A percentile compares a stretch with the other conserved stretches of the same genome.
Conservation (phyloP, 2,329 filamentous ascomycete genomes). For the Emergomyces orientalis region DNA sequence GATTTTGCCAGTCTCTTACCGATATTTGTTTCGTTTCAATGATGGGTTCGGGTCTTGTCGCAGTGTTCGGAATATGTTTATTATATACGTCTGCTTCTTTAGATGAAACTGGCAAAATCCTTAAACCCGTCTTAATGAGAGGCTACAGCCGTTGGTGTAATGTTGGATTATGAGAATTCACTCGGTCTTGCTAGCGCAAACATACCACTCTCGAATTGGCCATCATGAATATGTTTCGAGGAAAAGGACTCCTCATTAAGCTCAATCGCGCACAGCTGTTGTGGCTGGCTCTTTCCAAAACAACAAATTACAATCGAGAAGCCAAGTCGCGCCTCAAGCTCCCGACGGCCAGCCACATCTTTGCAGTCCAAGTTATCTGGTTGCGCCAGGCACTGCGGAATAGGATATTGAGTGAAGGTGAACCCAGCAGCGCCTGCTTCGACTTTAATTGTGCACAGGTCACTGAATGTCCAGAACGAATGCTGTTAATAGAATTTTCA, state of each 20-base stretch:
- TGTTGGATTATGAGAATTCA: background rate
- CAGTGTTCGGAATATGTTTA: background rate
- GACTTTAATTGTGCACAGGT: background rate
- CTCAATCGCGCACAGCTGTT: background rate
- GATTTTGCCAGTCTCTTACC: background rate
- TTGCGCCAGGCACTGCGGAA: too few relatives aligned
- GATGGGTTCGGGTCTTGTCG: background rate
- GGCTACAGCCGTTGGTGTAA: too few relatives aligned
- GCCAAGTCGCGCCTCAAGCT: too few relatives aligned
- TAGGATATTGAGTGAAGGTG: too few relatives aligned
- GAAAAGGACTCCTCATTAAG: background rate
- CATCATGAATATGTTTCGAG: too few relatives aligned
- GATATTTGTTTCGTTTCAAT: background rate
- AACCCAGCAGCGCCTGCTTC: background rate
- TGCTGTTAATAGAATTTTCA: background rate
- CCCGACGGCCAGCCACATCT: too few relatives aligned
- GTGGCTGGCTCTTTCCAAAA: too few relatives aligned
- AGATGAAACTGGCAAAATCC: too few relatives aligned
- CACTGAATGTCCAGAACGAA: background rate
- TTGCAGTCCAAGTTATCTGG: too few relatives aligned
- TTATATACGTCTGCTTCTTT: background rate
- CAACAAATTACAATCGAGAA: too few relatives aligned
- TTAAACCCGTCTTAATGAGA: too few relatives aligned
- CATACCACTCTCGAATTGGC: background rate
- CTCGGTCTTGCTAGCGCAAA: background rate